A percentile compares a stretch with the other conserved stretches of the same genome.
Conservation (phyloP, 1,139 yeast species). For the Yamadazyma songkhlaensis region DNA sequence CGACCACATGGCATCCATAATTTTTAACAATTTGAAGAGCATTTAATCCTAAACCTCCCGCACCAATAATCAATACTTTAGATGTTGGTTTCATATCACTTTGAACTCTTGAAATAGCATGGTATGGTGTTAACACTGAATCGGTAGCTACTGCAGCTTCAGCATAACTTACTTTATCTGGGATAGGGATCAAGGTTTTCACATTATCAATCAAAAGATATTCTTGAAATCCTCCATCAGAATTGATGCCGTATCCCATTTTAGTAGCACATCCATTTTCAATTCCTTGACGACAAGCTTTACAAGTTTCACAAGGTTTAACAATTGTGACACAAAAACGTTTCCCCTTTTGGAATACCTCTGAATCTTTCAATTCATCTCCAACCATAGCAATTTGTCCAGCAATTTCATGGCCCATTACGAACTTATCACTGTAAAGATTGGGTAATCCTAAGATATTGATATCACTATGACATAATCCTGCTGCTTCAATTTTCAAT, state of each 20-base stretch:
- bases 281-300: slow-evolving; percentile 38
- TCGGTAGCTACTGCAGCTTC: slow-evolving; percentile 51
- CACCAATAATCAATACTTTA: slow-evolving; percentile 44
- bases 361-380: slow-evolving; percentile 21
- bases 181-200: slow-evolving; percentile 40
- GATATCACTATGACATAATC: slow-evolving; percentile 51
- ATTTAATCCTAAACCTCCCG: slow-evolving; percentile 52
- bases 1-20: slow-evolving; percentile 41
- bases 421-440: slow-evolving; percentile 26
- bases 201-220: slow-evolving; percentile 38
- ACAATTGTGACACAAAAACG: slow-evolving; percentile 37
- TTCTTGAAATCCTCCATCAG: slow-evolving; percentile 52
- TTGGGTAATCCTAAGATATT: slow-evolving; percentile 30
- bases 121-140: slow-evolving; percentile 51
- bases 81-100: slow-evolving; percentile 30
- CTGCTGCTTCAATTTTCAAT: slow-evolving; percentile 50
- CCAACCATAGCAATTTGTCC: slow-evolving; percentile 48
- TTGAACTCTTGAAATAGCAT: slow-evolving; percentile 43
- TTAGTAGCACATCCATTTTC: slow-evolving; percentile 35
- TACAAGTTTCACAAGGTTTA: slow-evolving; percentile 45
- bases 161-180: slow-evolving; percentile 43
- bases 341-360: slow-evolving; percentile 29
- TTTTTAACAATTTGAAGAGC: slow-evolving; percentile 44
- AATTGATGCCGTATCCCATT: slow-evolving; percentile 41
- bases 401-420: slow-evolving; percentile 60